Percentiles rank a stretch among this genome's conserved stretches.
Evolutionary conservation across 768 basidiomycete genomes (phyloP).

Genomic region (Plicaturopsis crispa): DNA sequence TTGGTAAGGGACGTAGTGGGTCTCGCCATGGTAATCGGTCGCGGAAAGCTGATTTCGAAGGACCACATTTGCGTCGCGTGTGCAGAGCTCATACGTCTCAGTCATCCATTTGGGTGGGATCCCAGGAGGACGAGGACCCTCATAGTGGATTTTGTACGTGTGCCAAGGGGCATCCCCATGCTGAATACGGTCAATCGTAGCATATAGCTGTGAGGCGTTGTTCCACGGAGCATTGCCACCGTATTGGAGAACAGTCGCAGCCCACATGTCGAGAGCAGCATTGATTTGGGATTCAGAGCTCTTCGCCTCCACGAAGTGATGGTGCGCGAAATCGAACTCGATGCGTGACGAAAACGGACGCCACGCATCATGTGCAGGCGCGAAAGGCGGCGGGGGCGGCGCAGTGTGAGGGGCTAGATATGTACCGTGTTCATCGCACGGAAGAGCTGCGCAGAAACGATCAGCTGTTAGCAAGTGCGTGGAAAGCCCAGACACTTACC

Average conservation of each 20-base stretch:
- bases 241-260: conserved; percentile 3
- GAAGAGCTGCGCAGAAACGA: background rate
- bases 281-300: conserved; percentile 9
- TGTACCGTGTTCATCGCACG: conserved; percentile 7
- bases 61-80: conserved; percentile 10
- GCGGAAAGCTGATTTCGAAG: conserved; percentile 16
- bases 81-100: conserved; percentile 9
- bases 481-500: no score
- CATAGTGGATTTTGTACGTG: conserved; percentile 7
- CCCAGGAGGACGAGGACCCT: conserved; percentile 2
- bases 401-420: background rate
- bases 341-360: conserved; percentile 6
- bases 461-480: no score
- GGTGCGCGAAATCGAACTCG: conserved; percentile 11
- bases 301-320: conserved; percentile 10
- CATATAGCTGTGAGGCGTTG: conserved; percentile 7
- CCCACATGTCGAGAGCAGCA: conserved; percentile 11
- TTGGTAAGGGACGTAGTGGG: conserved; percentile 16
- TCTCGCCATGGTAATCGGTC: conserved; percentile 14
- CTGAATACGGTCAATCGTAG: conserved; percentile 13
- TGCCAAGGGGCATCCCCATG: conserved; percentile 14
- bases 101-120: conserved; percentile 13
- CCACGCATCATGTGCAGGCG: conserved; percentile 3
- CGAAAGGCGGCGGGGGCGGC: background rate
- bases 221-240: conserved; percentile 5